Evolutionary conservation across 257 asterid genomes (phyloP).

Genomic region (Handroanthus guayacan): DNA sequence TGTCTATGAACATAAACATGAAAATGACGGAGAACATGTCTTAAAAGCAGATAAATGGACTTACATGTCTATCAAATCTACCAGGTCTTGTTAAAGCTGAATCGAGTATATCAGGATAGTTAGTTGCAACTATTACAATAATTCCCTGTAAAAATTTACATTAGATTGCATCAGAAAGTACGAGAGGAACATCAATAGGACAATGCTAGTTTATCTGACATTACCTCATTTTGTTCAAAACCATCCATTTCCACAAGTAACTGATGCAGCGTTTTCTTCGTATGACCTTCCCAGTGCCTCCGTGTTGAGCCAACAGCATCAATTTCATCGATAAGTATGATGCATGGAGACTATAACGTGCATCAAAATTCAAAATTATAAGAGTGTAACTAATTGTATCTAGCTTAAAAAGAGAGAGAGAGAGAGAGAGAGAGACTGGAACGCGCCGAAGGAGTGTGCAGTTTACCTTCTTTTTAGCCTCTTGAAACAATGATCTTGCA

Average conservation of each 20-base stretch:
- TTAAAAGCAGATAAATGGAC: conserved; percentile 41
- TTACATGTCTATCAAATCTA: conserved; percentile 99
- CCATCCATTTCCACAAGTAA: conserved; percentile 99
- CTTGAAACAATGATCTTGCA: conserved; percentile 97
- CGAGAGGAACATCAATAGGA: conserved; percentile 19
- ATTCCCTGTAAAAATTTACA: conserved; percentile 66
- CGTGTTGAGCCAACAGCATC: conserved; percentile 99
- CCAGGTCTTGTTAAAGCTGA: conserved; percentile 99
- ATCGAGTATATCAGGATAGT: conserved; percentile 97
- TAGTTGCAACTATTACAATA: conserved; percentile 96
- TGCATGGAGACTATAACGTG: conserved; percentile 87
- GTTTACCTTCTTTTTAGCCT: conserved; percentile 91
- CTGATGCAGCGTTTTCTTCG: conserved; percentile 96
- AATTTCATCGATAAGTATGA: conserved; percentile 93
- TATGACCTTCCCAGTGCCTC: conserved; percentile 99
- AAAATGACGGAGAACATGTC: neutral
- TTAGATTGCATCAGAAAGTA: conserved; percentile 34
- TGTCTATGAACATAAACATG: no score
- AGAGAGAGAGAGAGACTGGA: neutral
- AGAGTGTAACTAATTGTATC: neutral
- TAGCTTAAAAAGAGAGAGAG: no score
- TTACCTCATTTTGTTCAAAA: conserved; percentile 97
- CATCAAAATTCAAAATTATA: conserved; percentile 33
- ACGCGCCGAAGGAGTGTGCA: conserved; percentile 24
- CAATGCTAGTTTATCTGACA: neutral